phyloP scores from a whole-genome alignment of 176 grass and related monocot genomes.

The Bolboschoenus planiculmis region DNA sequence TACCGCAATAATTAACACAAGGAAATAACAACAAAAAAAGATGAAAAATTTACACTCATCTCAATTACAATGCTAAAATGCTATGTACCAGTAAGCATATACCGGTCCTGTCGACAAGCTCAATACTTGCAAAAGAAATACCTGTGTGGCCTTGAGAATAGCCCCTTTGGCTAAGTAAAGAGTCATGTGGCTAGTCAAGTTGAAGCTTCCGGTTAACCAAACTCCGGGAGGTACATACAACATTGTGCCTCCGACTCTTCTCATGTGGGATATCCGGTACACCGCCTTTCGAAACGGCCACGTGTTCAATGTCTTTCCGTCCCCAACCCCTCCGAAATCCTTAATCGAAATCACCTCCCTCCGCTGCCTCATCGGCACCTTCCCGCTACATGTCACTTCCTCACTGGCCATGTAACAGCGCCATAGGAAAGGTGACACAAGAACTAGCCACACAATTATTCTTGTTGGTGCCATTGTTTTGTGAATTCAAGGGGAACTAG shows the following conservation, averaged over 20 bases:
- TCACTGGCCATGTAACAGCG: conserved; percentile 10
- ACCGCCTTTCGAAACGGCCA: conserved; percentile 70
- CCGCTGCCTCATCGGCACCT: conserved; percentile 42
- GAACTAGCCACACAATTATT: background rate
- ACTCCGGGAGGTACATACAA: conserved; percentile 52
- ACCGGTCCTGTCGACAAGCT: background rate
- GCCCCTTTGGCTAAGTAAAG: conserved; percentile 66
- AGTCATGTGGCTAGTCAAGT: conserved; percentile 93
- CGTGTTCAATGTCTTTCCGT: conserved; percentile 66
- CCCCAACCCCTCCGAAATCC: conserved; percentile 62
- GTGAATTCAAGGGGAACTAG: background rate
- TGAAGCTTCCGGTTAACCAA: conserved; percentile 87
- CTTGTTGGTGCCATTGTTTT: background rate
- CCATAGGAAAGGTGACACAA: background rate
- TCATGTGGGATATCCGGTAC: conserved; percentile 52
- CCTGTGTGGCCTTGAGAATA: conserved; percentile 57
- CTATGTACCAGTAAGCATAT: background rate
- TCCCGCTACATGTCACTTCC: conserved; percentile 35
- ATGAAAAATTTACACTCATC: background rate
- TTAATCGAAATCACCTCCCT: conserved; percentile 54
- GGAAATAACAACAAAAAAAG: background rate
- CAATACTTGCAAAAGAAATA: background rate
- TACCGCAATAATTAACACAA: background rate
- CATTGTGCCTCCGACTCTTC: conserved; percentile 46
- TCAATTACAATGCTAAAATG: background rate